phyloP scores from a whole-genome alignment of 225 moss, liverwort and hornwort species.

The Bryoerythrophyllum caledonicum region DNA sequence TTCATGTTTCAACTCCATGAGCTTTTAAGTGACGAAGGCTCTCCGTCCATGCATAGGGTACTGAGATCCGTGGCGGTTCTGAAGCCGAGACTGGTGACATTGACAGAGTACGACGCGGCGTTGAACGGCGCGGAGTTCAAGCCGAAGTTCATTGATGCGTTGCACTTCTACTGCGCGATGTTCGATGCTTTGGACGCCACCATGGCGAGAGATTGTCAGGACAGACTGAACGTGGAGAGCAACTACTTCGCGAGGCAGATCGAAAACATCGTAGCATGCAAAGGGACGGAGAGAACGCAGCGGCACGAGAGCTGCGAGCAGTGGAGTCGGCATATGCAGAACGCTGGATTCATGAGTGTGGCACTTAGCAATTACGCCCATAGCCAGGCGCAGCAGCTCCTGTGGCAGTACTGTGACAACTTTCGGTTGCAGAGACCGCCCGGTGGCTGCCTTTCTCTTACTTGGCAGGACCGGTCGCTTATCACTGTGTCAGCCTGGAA shows the following conservation, averaged over 20 bases:
- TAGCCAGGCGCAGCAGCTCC: slow-evolving; percentile 69
- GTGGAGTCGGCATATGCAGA: slow-evolving; percentile 50
- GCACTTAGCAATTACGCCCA: slow-evolving; percentile 67
- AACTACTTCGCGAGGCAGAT: slow-evolving; percentile 62
- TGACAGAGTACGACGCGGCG: slow-evolving; percentile 68
- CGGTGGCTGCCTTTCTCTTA: slow-evolving; percentile 43
- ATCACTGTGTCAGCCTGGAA: slow-evolving; percentile 69
- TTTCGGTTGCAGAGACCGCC: slow-evolving; percentile 56
- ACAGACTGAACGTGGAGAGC: slow-evolving; percentile 63
- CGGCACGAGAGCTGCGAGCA: slow-evolving; percentile 53
- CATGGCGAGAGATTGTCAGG: slow-evolving; percentile 59
- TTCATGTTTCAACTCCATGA: slow-evolving; percentile 71
- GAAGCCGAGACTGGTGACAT: slow-evolving; percentile 51
- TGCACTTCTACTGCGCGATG: slow-evolving; percentile 69
- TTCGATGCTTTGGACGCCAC: slow-evolving; percentile 70
- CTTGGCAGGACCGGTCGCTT: slow-evolving; percentile 68
- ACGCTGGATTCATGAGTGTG: slow-evolving; percentile 35
- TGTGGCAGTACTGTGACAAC: slow-evolving; percentile 71
- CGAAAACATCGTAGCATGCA: slow-evolving; percentile 56
- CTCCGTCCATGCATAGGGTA: slow-evolving; percentile 29
- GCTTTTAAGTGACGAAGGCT: slow-evolving; percentile 38
- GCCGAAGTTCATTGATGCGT: slow-evolving; percentile 61
- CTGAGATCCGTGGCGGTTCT: slow-evolving; percentile 46
- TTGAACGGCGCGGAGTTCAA: slow-evolving; percentile 48
- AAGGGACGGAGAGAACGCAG: slow-evolving; percentile 48